These are phyloP conservation scores for Cornus kousa DNA, from an alignment of 148 eudicot species.

Conservation along the genomic window DNA sequence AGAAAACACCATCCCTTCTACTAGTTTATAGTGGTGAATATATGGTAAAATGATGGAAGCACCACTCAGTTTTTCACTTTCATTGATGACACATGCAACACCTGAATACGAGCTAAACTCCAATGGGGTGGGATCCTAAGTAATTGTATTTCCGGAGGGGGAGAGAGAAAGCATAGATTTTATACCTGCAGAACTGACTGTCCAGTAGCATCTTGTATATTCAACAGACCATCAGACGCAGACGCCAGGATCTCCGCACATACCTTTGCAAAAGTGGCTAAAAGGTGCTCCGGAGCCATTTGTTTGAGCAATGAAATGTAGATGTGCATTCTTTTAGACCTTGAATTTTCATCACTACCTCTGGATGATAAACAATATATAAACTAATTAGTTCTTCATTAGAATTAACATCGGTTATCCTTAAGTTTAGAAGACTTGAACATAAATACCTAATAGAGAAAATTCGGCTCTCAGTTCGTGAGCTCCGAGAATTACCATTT, in stretches of 20 bases:
- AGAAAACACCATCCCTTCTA: background rate
- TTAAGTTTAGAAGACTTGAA: background rate
- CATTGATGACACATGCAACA: background rate
- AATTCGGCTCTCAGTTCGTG: conserved; percentile 51
- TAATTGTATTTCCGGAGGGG: background rate
- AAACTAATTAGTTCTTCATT: background rate
- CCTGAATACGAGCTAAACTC: background rate
- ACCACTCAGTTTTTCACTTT: background rate
- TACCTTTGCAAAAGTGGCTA: conserved; percentile 93
- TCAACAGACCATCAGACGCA: conserved; percentile 83
- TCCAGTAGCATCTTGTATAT: conserved; percentile 61
- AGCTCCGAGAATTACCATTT: conserved; percentile 52
- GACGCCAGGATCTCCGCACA: conserved; percentile 98
- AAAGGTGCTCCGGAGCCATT: conserved; percentile 95
- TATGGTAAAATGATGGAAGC: background rate
- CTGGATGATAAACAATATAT: conserved; percentile 25
- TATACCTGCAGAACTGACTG: conserved; percentile 87
- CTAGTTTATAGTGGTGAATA: background rate
- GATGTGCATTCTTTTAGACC: conserved; percentile 85
- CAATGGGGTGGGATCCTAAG: background rate
- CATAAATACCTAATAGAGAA: conserved; percentile 63
- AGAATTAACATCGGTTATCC: background rate
- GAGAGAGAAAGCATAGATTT: background rate
- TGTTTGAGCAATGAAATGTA: conserved; percentile 84
- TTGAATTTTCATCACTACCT: conserved; percentile 74